Evolutionary conservation across 441 rosid species (phyloP).

Genomic region (Populus hybrid): DNA sequence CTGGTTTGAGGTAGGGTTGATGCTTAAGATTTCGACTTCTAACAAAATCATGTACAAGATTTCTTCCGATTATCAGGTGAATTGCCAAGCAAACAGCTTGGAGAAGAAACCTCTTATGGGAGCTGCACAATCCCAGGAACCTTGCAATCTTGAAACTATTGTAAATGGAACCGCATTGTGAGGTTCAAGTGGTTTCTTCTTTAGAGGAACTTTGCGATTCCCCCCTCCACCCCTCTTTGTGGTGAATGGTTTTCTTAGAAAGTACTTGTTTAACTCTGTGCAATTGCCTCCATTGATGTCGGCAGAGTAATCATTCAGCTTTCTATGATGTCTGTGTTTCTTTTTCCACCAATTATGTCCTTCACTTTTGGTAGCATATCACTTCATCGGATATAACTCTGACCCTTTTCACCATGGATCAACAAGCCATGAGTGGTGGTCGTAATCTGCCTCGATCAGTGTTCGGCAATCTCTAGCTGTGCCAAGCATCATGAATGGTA

Average conservation of each 20-base stretch:
- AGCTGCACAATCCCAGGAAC: conserved; percentile 26
- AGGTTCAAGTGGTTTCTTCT: conserved; percentile 29
- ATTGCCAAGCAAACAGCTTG: neutral
- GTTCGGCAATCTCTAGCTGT: too few relatives aligned
- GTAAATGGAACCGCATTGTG: conserved; percentile 17
- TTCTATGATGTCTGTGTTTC: neutral
- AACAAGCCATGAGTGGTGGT: too few relatives aligned
- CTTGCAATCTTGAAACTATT: conserved; percentile 8
- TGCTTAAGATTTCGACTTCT: neutral
- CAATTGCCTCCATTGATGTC: conserved; percentile 2
- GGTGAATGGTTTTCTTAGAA: neutral
- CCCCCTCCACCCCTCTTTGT: neutral
- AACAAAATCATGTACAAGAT: neutral
- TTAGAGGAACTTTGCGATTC: neutral
- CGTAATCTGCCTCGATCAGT: too few relatives aligned
- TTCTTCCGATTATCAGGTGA: neutral
- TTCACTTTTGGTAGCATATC: too few relatives aligned
- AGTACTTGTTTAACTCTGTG: conserved; percentile 6
- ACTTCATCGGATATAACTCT: too few relatives aligned
- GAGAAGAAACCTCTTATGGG: conserved; percentile 22
- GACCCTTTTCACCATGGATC: too few relatives aligned
- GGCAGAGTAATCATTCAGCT: conserved; percentile 1
- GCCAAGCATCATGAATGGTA: too few relatives aligned
- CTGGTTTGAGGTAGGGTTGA: conserved; percentile 42
- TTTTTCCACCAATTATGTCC: neutral